Evolutionary conservation across 2,329 filamentous ascomycete species (phyloP), one percentile per base, ranked within the genome.

Genomic region (Aspergillus udagawae): DNA sequence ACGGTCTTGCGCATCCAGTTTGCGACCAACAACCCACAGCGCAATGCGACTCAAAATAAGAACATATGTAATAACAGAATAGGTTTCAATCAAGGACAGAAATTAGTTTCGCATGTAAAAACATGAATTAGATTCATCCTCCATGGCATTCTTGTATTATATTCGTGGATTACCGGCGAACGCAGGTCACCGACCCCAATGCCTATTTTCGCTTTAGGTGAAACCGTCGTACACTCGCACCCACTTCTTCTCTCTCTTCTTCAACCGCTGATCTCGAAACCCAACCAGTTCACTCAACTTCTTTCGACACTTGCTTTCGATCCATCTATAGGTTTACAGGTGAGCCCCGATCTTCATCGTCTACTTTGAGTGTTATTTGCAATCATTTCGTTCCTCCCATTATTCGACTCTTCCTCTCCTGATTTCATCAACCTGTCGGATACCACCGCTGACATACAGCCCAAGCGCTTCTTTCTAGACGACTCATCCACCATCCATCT

Each of bases 401-500:
- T 45, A 32, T 42, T 28, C 29, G 44, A 25, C 49, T 57, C 42
- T 56, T 51, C 53, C 56, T 62, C 53, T 59, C 62, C 60, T 62
- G 53, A 57, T 47, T 58, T 58, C 50, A 51, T 59, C 57, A 35
- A 54, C 56, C 42, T 48, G 23, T 29, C 64, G 64, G 65, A 71
- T 70, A 65, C 64, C 71, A 73, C 64, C 71, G 71, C 73, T 75
- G 70, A 75, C 71, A 67, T 69, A 23, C 12, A 66, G 66, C 68
- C 68, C 65, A 68, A 71, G 65, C 70, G 67, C 72, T 72, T 47
- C 44, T 47, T 72, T 64, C 64, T 71, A 70, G 68, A 68, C 60
- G 62, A 65, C 65, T 65, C 58, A 64, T 64, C 63, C 65, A 65
- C 62, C 60, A 61, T 62, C 63, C 61, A 64, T 62, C 58, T 51